Evolutionary conservation across 2,329 filamentous ascomycete species (phyloP), one percentile per base, ranked within the genome.

Genomic region (Rhynchosporium agropyri): DNA sequence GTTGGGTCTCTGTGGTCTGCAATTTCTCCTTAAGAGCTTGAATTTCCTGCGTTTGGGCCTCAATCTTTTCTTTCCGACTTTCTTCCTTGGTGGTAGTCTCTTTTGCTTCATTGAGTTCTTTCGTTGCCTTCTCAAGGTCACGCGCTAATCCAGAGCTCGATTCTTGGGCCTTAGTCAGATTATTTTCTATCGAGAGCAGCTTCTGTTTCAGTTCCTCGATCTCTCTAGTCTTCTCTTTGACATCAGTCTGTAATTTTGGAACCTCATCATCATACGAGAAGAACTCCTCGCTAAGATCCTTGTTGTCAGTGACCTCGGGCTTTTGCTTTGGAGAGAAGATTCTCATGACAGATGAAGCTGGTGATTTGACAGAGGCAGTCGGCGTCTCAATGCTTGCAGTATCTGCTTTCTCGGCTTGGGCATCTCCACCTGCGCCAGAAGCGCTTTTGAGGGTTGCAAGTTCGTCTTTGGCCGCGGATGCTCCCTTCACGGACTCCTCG

Each of bases 241-340:
- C 76, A 68, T 95, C 89, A 1, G 84, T 82, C 71, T 96, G 89
- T n/a, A 97, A 78, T 60, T 90, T 86, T 3, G 91, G 90, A 13
- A 96, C 81, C 76, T 98, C 94, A 57, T 89, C 89, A 63, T 98
- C 93, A 70, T 92, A 96, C 0, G 92, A 97, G 77, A 97, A 97
- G 76, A 97, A 89, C 55, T 96, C 91, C 67, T 93, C 90, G 31
- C 71, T 73, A 0, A 71, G 68, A 48, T 76, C 78, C 46, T 74
- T 73, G 4, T 77, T 75, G 7, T 76, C 73, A 7, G 73, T 67
- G 53, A 76, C 68, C 36, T 74, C 69, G 4, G 76, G 67, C 64
- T 79, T 79, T 42, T 80, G 78, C 65, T 76, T 81, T 3, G 79
- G 79, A 2, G 81, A 83, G 67, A 83, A 82, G 67, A 82, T 77